Evolutionary conservation across 2,329 filamentous ascomycete genomes (phyloP).

Genomic region (Aspergillus tubingensis): DNA sequence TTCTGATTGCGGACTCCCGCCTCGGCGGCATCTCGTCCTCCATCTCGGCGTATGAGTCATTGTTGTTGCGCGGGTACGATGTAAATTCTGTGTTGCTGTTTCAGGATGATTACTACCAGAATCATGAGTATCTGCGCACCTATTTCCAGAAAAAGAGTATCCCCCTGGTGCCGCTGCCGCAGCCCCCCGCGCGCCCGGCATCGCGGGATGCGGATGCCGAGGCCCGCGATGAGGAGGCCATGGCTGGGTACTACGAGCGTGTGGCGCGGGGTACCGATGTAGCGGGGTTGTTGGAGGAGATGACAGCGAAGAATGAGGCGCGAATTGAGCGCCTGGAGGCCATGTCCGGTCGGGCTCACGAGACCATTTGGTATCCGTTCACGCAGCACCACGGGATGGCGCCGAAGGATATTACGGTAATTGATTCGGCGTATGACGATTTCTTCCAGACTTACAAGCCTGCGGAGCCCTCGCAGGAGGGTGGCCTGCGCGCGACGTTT

Average conservation of each 20-base stretch:
- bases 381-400: slow-evolving; percentile 72
- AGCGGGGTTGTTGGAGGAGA: slow-evolving; percentile 50
- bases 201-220: slow-evolving; percentile 32
- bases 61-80: slow-evolving; percentile 76
- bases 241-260: slow-evolving; percentile 65
- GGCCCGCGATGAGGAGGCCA: slow-evolving; percentile 56
- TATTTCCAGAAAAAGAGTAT: slow-evolving; percentile 67
- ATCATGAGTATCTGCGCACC: slow-evolving; percentile 65
- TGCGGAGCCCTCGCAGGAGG: slow-evolving; percentile 19
- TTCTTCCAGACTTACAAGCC: slow-evolving; percentile 66
- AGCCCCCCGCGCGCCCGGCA: slow-evolving; percentile 56
- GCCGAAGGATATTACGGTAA: slow-evolving; percentile 66
- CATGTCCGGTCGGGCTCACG: slow-evolving; percentile 63
- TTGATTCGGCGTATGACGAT: slow-evolving; percentile 79
- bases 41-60: slow-evolving; percentile 76
- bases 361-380: slow-evolving; percentile 82
- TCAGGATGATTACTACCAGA: slow-evolving; percentile 64
- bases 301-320: slow-evolving; percentile 56
- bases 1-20: slow-evolving; percentile 73
- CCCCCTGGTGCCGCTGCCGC: slow-evolving; percentile 57
- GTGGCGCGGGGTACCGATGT: slow-evolving; percentile 46
- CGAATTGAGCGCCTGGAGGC: slow-evolving; percentile 62
- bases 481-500: slow-evolving; percentile 65
- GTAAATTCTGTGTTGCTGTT: slow-evolving; percentile 72
- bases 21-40: slow-evolving; percentile 80